Conservation (phyloP, 495 filamentous ascomycete genomes). For the Hypomontagnella submonticulosa region DNA sequence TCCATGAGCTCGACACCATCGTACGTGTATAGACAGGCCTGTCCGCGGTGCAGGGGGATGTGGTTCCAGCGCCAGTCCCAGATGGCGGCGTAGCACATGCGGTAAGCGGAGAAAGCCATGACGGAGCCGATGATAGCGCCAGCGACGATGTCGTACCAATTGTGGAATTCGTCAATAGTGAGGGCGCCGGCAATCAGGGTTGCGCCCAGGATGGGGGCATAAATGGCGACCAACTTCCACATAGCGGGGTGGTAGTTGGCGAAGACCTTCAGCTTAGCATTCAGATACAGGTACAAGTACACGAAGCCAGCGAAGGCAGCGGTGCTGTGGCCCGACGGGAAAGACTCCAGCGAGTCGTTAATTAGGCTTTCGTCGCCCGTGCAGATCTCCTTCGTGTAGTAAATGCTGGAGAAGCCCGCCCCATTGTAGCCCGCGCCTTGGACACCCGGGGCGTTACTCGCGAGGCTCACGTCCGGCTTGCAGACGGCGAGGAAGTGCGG, state of each 20-base stretch:
- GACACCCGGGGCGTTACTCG: conserved; percentile 44
- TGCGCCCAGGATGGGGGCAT: conserved; percentile 68
- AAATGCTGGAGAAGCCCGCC: conserved; percentile 58
- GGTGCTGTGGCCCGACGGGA: conserved; percentile 70
- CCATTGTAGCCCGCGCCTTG: conserved; percentile 50
- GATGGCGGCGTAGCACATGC: conserved; percentile 67
- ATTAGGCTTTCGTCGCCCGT: conserved; percentile 56
- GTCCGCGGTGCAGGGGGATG: conserved; percentile 57
- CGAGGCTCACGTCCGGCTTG: conserved; percentile 59
- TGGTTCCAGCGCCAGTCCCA: conserved; percentile 70
- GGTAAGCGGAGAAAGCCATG: conserved; percentile 67
- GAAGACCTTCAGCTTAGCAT: conserved; percentile 72
- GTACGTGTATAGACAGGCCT: conserved; percentile 46
- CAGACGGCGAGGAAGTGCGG: conserved; percentile 69
- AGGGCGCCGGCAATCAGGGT: conserved; percentile 67
- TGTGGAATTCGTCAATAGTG: conserved; percentile 70
- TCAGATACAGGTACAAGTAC: conserved; percentile 70
- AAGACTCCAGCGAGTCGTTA: conserved; percentile 65
- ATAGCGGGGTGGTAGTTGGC: conserved; percentile 68
- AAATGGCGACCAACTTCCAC: conserved; percentile 70
- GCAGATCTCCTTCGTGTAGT: conserved; percentile 62
- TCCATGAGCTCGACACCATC: conserved; percentile 51
- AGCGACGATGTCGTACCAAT: conserved; percentile 69
- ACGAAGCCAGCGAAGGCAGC: conserved; percentile 68
- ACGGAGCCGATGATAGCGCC: conserved; percentile 67